Percentiles rank a stretch among this genome's conserved stretches.
These are phyloP conservation scores for Hypholoma fasciculare DNA, from an alignment of 768 basidiomycete species.

Conservation along the genomic window DNA sequence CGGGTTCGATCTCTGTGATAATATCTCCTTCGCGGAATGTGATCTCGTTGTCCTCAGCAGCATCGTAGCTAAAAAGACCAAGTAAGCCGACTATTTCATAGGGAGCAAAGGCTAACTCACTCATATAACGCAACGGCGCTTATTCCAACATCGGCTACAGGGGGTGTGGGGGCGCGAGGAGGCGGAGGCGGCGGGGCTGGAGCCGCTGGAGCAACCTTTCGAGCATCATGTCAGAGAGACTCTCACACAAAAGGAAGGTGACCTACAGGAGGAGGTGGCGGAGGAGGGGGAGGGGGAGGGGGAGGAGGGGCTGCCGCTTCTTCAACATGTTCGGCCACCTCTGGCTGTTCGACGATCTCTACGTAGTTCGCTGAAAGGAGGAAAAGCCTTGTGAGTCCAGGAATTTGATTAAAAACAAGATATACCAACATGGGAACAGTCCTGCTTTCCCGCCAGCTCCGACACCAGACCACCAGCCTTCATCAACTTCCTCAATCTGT, in stretches of 20 bases:
- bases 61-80: slow-evolving; percentile 67
- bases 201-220: slow-evolving; percentile 34
- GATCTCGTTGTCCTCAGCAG: slow-evolving; percentile 90
- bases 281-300: slow-evolving; percentile 54
- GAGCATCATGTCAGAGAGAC: not conserved
- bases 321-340: slow-evolving; percentile 34
- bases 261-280: slow-evolving; percentile 53
- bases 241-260: not conserved
- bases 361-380: slow-evolving; percentile 76
- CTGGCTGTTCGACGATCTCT: slow-evolving; percentile 60
- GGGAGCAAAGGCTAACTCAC: slow-evolving; percentile 38
- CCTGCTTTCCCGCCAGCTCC: slow-evolving; percentile 73
- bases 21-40: slow-evolving; percentile 81
- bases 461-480: slow-evolving; percentile 91
- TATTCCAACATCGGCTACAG: slow-evolving; percentile 54
- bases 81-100: not conserved
- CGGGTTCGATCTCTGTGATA: slow-evolving; percentile 77
- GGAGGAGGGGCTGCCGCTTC: slow-evolving; percentile 48
- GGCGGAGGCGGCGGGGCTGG: slow-evolving; percentile 46
- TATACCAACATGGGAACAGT: slow-evolving; percentile 75
- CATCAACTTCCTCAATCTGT: slow-evolving; percentile 81
- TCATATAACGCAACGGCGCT: slow-evolving; percentile 69
- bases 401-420: not conserved
- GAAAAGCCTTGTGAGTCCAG: not conserved
- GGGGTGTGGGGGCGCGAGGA: slow-evolving; percentile 49